Conservation (phyloP, 352 stramenopile species). For the Globisporangium spiculum region DNA sequence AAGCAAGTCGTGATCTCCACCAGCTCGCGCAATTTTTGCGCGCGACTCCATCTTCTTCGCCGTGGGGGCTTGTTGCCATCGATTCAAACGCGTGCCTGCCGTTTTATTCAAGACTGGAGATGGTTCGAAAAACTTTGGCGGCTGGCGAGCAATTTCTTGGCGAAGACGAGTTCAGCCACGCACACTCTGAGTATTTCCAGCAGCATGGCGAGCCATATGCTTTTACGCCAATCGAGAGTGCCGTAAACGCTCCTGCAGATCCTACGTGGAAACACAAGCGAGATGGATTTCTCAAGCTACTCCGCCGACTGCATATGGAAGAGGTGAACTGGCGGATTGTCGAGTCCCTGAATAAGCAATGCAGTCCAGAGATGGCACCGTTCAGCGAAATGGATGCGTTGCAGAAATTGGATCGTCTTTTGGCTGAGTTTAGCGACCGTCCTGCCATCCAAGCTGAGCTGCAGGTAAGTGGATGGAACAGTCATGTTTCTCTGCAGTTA, state of each 20-base stretch:
- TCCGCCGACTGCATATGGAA: constrained; percentile 39
- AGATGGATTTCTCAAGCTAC: constrained; percentile 7
- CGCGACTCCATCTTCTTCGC: constrained; percentile 30
- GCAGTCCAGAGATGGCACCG: constrained; percentile 33
- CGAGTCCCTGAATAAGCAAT: constrained; percentile 35
- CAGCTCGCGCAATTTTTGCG: constrained; percentile 33
- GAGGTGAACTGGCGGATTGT: constrained; percentile 49
- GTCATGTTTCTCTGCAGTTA: neutral
- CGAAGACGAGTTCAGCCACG: constrained; percentile 40
- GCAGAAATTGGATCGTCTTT: constrained; percentile 45
- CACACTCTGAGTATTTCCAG: constrained; percentile 28
- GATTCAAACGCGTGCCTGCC: constrained; percentile 56
- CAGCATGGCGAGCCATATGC: constrained; percentile 24
- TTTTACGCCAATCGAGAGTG: constrained; percentile 26
- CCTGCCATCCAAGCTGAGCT: constrained; percentile 70
- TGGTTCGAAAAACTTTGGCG: constrained; percentile 38
- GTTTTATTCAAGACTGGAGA: constrained; percentile 36
- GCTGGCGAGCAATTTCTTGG: constrained; percentile 25
- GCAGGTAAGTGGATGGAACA: constrained; percentile 20
- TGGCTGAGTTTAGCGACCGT: constrained; percentile 34
- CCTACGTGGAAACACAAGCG: neutral
- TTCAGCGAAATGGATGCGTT: constrained; percentile 51
- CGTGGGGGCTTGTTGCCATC: constrained; percentile 56
- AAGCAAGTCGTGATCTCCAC: constrained; percentile 32
- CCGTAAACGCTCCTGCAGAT: neutral